These are phyloP conservation scores for Hyaloscypha hepaticicola DNA, from an alignment of 495 filamentous ascomycete species.

Conservation along the genomic window DNA sequence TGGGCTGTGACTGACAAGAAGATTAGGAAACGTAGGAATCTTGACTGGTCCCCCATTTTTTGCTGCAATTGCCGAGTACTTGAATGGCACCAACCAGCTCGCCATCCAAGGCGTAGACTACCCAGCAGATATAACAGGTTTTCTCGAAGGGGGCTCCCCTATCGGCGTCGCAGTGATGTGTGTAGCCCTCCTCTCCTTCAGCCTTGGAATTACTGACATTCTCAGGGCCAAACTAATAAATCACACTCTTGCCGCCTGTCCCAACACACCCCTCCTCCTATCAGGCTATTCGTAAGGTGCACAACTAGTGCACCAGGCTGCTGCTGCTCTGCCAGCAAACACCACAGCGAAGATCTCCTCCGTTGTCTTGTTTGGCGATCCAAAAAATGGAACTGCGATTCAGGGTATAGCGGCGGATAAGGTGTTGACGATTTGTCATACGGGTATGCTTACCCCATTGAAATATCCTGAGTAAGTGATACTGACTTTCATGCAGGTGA, in stretches of 20 bases:
- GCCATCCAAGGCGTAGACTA: constrained; percentile 59
- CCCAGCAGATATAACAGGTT: constrained; percentile 38
- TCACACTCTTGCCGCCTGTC: constrained; percentile 26
- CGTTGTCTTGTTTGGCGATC: constrained; percentile 57
- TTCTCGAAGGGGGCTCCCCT: constrained; percentile 40
- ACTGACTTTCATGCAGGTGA: constrained; percentile 37
- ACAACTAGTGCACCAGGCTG: constrained; percentile 50
- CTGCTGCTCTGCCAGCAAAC: constrained; percentile 40
- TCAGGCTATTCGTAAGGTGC: constrained; percentile 52
- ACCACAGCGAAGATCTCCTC: constrained; percentile 51
- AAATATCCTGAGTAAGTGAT: neutral
- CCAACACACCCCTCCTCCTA: constrained; percentile 18
- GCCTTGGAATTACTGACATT: neutral
- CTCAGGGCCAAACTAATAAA: constrained; percentile 26
- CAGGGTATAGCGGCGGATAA: constrained; percentile 45
- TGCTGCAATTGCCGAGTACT: constrained; percentile 22
- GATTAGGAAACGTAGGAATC: constrained; percentile 30
- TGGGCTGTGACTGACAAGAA: neutral
- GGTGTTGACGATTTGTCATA: constrained; percentile 50
- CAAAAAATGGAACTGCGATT: constrained; percentile 52
- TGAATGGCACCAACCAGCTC: constrained; percentile 36
- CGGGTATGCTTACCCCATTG: neutral
- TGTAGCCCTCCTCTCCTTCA: neutral
- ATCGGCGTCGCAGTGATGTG: constrained; percentile 14
- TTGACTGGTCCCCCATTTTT: constrained; percentile 28